A percentile compares a stretch with the other conserved stretches of the same genome.
These are phyloP conservation scores for Ascochyta clinopodiicola DNA, from an alignment of 2,329 filamentous ascomycete species.

Conservation along the genomic window DNA sequence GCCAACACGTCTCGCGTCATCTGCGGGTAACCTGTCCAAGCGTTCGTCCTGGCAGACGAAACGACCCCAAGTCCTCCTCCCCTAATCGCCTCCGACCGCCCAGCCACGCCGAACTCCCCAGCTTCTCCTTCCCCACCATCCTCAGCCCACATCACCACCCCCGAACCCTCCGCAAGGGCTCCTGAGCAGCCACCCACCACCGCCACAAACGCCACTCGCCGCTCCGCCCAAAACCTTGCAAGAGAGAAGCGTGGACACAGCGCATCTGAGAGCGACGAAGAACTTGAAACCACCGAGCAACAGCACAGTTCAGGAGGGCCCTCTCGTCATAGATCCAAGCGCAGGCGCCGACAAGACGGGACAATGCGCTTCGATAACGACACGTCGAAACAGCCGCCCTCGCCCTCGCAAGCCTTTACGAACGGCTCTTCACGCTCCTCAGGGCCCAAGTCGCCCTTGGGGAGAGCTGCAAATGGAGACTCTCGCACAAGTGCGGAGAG, in stretches of 20 bases:
- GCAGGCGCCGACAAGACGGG: constrained; percentile 50
- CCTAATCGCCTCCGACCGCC: constrained; percentile 72
- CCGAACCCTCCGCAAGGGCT: constrained; percentile 23
- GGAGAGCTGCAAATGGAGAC: constrained; percentile 51
- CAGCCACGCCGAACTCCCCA: constrained; percentile 64
- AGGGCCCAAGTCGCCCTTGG: constrained; percentile 40
- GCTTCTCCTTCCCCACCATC: constrained; percentile 52
- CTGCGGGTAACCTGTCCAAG: constrained; percentile 42
- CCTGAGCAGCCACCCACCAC: constrained; percentile 21
- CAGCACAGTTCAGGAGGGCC: constrained; percentile 36
- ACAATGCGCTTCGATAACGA: constrained; percentile 54
- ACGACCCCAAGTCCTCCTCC: constrained; percentile 61
- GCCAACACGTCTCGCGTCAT: constrained; percentile 34
- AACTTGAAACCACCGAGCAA: constrained; percentile 26
- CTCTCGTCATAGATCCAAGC: constrained; percentile 50
- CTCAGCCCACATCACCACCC: constrained; percentile 42
- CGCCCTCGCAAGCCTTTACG: constrained; percentile 45
- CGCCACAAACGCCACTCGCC: constrained; percentile 21
- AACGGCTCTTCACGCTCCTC: constrained; percentile 50
- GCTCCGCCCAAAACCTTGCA: constrained; percentile 19
- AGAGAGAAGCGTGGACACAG: constrained; percentile 44
- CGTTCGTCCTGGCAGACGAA: constrained; percentile 76
- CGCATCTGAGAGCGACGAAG: constrained; percentile 38
- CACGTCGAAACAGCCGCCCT: constrained; percentile 45
- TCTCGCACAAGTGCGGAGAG: constrained; percentile 48